phyloP scores from a whole-genome alignment of 1,284 basidiomycete genomes.

The Garcileccinum viscosum region DNA sequence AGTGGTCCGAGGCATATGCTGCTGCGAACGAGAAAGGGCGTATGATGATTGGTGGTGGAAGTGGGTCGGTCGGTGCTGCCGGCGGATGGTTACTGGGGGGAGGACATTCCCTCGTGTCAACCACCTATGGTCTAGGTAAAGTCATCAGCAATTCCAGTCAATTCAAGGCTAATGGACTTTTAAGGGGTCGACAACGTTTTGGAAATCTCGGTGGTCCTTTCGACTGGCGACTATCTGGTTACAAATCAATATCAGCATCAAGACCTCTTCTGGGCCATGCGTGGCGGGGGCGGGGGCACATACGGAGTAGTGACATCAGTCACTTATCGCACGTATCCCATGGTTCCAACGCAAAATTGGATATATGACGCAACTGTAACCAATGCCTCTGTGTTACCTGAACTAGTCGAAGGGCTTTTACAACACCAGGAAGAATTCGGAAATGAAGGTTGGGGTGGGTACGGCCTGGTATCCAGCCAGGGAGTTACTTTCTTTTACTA shows the following conservation, averaged over 20 bases:
- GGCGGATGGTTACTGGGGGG: conserved; percentile 53
- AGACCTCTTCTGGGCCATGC: conserved; percentile 53
- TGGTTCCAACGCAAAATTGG: conserved; percentile 35
- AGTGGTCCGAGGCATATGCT: conserved; percentile 51
- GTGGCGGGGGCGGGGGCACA: conserved; percentile 54
- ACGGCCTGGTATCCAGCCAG: neutral
- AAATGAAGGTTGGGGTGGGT: conserved; percentile 33
- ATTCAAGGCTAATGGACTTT: neutral
- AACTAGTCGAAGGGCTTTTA: conserved; percentile 33
- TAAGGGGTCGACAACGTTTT: conserved; percentile 52
- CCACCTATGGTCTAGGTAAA: conserved; percentile 52
- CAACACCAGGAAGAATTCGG: conserved; percentile 40
- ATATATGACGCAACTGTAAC: conserved; percentile 32
- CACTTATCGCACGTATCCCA: conserved; percentile 39
- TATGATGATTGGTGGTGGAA: conserved; percentile 46
- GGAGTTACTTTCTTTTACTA: conserved; percentile 1
- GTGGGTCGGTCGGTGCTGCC: conserved; percentile 45
- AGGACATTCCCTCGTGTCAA: conserved; percentile 50
- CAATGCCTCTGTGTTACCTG: conserved; percentile 20
- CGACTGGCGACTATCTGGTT: conserved; percentile 22
- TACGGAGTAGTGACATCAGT: conserved; percentile 31
- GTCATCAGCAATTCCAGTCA: neutral
- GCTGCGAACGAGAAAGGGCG: conserved; percentile 41
- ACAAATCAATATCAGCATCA: conserved; percentile 25
- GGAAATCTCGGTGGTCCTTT: conserved; percentile 29